These are phyloP conservation scores for Dunaliella primolecta DNA, from an alignment of 139 green algal genomes.

Conservation along the genomic window DNA sequence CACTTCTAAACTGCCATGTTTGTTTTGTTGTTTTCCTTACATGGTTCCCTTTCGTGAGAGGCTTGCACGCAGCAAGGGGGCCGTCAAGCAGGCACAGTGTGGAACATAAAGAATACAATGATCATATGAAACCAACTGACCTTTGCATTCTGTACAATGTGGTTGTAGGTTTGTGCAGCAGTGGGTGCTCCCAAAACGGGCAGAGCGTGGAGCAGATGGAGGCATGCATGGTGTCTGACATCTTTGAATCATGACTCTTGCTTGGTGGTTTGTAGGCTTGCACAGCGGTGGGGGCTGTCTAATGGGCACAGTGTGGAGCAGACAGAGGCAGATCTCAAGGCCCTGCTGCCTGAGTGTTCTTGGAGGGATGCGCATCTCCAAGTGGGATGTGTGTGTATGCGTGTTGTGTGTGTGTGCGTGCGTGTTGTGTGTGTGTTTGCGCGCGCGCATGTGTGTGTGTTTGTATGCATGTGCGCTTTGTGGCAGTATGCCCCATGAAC, in stretches of 20 bases:
- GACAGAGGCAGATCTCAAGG: slow-evolving; percentile 79
- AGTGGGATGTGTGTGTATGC: neutral
- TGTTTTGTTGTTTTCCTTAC: no score
- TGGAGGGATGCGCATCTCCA: slow-evolving; percentile 43
- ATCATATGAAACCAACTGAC: no score
- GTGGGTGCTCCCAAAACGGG: slow-evolving; percentile 43
- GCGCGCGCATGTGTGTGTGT: neutral
- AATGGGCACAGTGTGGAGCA: slow-evolving; percentile 76
- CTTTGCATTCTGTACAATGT: no score
- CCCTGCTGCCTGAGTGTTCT: slow-evolving; percentile 46
- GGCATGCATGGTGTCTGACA: neutral
- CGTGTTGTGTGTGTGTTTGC: neutral
- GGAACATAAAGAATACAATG: no score
- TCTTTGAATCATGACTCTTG: neutral
- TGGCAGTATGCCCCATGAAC: neutral
- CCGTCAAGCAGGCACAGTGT: neutral
- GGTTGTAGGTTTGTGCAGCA: slow-evolving; percentile 54
- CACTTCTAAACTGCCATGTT: no score
- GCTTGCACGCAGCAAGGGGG: no score
- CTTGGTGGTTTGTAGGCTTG: neutral
- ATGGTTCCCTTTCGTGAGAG: no score
- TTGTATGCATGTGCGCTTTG: neutral
- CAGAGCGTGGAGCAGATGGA: neutral
- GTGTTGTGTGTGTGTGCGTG: neutral
- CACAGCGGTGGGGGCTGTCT: slow-evolving; percentile 43